Evolutionary conservation across 345 rosid species (phyloP), one percentile per base, ranked within the genome.

Genomic region (Abelmoschus esculentus): DNA sequence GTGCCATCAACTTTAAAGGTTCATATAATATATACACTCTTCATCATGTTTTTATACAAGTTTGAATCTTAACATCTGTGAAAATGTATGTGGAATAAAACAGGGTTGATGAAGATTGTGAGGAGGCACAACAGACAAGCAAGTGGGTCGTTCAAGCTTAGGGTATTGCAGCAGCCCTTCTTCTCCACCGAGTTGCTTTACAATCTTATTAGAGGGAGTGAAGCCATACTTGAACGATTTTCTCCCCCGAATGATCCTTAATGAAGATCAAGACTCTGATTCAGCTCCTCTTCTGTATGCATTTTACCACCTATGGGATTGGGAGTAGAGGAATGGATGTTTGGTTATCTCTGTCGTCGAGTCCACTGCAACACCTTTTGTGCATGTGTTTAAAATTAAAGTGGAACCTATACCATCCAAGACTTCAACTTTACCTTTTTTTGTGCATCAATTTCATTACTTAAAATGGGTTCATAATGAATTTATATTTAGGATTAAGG

Each of bases 91-190:
- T 50, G 54, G 14, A 50, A 50, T n/a, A 50, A 50, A 50, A 57
- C 76, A 84, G 84, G 87, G 26, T 65, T 80, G 26, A 17, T 76
- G 15, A 81, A 84, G 79, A 80, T 81, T 66, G 82, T 84, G 40
- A 84, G 82, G 85, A 84, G 80, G 81, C 85, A 84, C 68, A 80
- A 78, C 73, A 84, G 78, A 61, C 11, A 44, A 34, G 74, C 79
- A 40, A 76, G 87, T 11, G 57, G 61, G 5, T 52, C 4, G 58
- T 70, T n/a, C 67, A 70, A 71, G 75, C 75, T 80, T 54, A 79
- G 72, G 68, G 83, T 60, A 18, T 61, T 74, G 71, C 81, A 81
- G 1, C 83, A 80, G 36, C 81, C 87, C 32, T 74, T 80, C 72
- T 76, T 81, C 75, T 79, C 84, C 28, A 84, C 84, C 1, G 82